Evolutionary conservation across 805 yeast species (phyloP).

Genomic region (Candida broadrunensis): DNA sequence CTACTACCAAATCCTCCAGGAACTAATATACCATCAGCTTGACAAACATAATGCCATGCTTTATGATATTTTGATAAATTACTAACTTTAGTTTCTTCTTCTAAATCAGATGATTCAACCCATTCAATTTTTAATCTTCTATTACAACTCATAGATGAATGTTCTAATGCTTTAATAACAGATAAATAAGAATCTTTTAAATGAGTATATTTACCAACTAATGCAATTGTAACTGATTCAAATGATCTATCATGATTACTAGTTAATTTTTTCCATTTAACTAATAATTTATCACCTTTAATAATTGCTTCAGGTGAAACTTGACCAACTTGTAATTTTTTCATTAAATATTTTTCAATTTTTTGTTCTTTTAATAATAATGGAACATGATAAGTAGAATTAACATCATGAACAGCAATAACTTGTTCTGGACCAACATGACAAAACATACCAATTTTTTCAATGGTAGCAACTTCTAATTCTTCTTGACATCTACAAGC

Average conservation of each 20-base stretch:
- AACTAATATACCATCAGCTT: conserved; percentile 94
- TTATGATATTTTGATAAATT: conserved; percentile 81
- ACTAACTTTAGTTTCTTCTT: conserved; percentile 59
- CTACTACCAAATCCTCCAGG: conserved; percentile 98
- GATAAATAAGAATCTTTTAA: conserved; percentile 93
- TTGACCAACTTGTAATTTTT: conserved; percentile 61
- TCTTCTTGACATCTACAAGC: conserved; percentile 94
- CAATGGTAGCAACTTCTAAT: conserved; percentile 81
- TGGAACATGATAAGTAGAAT: conserved; percentile 97
- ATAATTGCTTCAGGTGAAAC: conserved; percentile 42
- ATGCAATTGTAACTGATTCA: conserved; percentile 88
- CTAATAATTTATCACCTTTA: conserved; percentile 69
- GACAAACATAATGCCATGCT: conserved; percentile 92
- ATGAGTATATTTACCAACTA: conserved; percentile 96
- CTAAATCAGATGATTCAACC: conserved; percentile 94
- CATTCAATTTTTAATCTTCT: conserved; percentile 85
- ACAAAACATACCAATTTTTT: conserved; percentile 97
- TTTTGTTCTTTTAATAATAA: conserved; percentile 83
- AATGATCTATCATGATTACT: conserved; percentile 75
- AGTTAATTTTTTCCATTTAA: conserved; percentile 79
- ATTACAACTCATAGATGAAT: conserved; percentile 85
- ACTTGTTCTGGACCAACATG: conserved; percentile 99
- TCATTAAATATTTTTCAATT: conserved; percentile 67
- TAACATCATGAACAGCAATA: conserved; percentile 93
- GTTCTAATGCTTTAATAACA: conserved; percentile 93